Percentiles rank a stretch among this genome's conserved stretches.
phyloP scores from a whole-genome alignment of 1,139 yeast genomes.

The Pichia sp. region DNA sequence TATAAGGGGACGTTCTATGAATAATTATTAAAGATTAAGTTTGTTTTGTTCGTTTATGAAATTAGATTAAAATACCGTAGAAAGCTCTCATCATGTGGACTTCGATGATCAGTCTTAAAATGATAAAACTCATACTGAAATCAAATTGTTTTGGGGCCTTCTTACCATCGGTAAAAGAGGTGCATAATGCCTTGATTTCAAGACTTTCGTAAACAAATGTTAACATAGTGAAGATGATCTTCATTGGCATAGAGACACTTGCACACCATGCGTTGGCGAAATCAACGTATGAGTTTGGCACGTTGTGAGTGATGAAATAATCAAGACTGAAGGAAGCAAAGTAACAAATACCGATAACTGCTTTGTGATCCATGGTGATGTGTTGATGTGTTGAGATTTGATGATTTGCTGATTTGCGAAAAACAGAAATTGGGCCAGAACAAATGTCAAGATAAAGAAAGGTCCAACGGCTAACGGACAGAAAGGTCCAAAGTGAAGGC shows the following conservation, averaged over 20 bases:
- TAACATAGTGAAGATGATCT: background rate
- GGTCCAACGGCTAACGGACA: too few relatives aligned
- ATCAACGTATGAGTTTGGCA: background rate
- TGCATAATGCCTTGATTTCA: background rate
- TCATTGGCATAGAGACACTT: background rate
- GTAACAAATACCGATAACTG: background rate
- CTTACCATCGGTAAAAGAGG: background rate
- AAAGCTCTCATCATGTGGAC: background rate
- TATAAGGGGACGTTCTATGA: too few relatives aligned
- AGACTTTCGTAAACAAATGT: background rate
- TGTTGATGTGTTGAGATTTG: background rate
- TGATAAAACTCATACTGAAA: background rate
- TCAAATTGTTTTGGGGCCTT: background rate
- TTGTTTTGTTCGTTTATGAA: too few relatives aligned
- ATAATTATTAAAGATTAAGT: too few relatives aligned
- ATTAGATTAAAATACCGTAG: background rate
- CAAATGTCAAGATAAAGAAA: too few relatives aligned
- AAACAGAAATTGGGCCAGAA: too few relatives aligned
- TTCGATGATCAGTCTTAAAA: background rate
- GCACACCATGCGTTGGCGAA: background rate
- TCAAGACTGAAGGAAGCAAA: background rate
- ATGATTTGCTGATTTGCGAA: too few relatives aligned
- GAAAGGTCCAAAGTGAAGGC: too few relatives aligned
- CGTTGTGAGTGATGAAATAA: background rate
- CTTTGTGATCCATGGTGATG: background rate